Conservation (phyloP, 2,329 filamentous ascomycete species). For the Beauveria asiatica region DNA sequence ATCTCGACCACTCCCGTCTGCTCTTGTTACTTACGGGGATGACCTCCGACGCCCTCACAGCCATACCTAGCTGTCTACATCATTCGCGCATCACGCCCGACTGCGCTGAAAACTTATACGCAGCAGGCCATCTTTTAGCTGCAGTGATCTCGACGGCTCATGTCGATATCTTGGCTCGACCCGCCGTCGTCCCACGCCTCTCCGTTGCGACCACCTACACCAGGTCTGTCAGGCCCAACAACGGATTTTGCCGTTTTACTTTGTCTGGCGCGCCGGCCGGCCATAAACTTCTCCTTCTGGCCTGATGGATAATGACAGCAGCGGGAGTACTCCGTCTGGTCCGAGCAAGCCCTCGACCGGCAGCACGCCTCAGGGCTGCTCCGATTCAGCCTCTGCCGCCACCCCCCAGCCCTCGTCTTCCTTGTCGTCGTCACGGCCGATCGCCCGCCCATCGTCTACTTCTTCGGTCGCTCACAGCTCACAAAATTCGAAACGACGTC, state of each 20-base stretch:
- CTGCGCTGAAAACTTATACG: background rate
- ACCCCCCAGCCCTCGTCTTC: constrained; percentile 13
- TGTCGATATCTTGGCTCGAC: background rate
- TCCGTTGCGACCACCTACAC: background rate
- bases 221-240: background rate
- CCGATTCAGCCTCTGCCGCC: constrained; percentile 3
- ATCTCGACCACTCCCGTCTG: background rate
- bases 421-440: constrained; percentile 8
- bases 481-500: constrained; percentile 40
- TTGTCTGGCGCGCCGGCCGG: background rate
- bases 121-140: background rate
- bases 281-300: background rate
- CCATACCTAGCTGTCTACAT: background rate
- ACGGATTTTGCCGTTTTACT: background rate
- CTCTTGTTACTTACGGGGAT: background rate
- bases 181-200: background rate
- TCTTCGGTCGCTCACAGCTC: constrained; percentile 14
- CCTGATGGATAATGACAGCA: constrained; percentile 25
- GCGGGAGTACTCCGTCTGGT: constrained; percentile 21
- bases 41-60: background rate
- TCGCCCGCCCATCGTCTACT: background rate
- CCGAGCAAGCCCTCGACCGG: constrained; percentile 24
- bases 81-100: background rate
- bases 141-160: background rate
- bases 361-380: constrained; percentile 24